phyloP scores from a whole-genome alignment of 192 early-diverging fungal genomes.

The Entomortierella beljakovae region DNA sequence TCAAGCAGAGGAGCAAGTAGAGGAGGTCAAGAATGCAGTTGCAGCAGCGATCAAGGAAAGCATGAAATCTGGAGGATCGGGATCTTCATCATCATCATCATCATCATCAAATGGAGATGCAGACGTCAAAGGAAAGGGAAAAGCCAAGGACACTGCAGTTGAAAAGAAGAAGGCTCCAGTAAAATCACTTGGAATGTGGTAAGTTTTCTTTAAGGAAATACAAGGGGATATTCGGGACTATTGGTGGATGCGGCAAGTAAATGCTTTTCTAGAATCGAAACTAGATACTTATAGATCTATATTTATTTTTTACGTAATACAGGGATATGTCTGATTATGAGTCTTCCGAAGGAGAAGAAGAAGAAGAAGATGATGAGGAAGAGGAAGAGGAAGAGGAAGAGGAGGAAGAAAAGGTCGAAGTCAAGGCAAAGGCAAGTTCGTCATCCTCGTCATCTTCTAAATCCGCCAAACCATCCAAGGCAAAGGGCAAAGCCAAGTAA shows the following conservation, averaged over 20 bases:
- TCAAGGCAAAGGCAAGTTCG: conserved; percentile 26
- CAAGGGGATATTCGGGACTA: neutral
- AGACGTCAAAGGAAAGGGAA: conserved; percentile 33
- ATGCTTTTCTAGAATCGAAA: neutral
- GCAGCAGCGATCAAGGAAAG: conserved; percentile 53
- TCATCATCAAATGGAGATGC: neutral
- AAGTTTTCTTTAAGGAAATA: neutral
- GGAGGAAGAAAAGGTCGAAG: conserved; percentile 21
- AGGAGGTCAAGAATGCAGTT: conserved; percentile 70
- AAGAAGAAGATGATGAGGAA: conserved; percentile 30
- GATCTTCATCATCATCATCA: neutral
- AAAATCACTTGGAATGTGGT: conserved; percentile 52
- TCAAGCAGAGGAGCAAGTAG: conserved; percentile 73
- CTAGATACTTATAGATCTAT: neutral
- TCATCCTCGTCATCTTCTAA: conserved; percentile 20
- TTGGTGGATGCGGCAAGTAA: neutral
- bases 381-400: conserved; percentile 34
- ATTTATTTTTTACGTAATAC: conserved; percentile 31
- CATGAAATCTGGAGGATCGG: conserved; percentile 22
- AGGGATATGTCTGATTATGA: conserved; percentile 54
- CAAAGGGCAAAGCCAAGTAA: conserved; percentile 24
- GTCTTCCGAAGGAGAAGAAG: conserved; percentile 40
- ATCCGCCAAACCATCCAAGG: neutral
- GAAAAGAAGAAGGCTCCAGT: conserved; percentile 20
- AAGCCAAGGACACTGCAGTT: conserved; percentile 21